Percentiles rank a stretch among this genome's conserved stretches.
Evolutionary conservation across 78 protist species (phyloP).

Genomic region (Guillardia theta): DNA sequence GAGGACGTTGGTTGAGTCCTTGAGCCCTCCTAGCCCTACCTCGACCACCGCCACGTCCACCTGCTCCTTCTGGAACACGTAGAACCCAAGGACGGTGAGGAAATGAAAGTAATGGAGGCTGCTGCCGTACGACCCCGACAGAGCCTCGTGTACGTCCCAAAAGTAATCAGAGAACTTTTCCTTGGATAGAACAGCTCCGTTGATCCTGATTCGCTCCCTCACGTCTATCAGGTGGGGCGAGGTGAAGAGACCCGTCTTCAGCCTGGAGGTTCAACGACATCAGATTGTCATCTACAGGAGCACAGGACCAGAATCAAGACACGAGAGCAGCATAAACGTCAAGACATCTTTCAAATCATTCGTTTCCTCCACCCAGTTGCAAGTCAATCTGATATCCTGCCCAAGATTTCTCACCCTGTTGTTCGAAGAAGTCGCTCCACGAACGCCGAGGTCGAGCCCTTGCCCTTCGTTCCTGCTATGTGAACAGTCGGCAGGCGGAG

Average conservation of each 20-base stretch:
- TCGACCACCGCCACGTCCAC: conserved; percentile 45
- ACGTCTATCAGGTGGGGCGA: conserved; percentile 55
- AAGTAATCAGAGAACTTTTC: conserved; percentile 4
- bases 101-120: conserved; percentile 25
- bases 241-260: conserved; percentile 10
- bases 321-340: neutral
- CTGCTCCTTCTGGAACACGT: conserved; percentile 5
- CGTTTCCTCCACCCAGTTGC: no score
- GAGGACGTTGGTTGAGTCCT: conserved; percentile 50
- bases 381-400: no score
- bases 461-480: conserved; percentile 62
- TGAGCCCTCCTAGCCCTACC: conserved; percentile 53
- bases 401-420: neutral
- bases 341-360: neutral
- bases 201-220: conserved; percentile 51
- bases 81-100: conserved; percentile 12
- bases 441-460: conserved; percentile 45
- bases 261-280: neutral
- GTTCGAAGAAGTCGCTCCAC: neutral
- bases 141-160: neutral
- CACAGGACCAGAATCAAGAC: no score
- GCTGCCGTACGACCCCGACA: neutral
- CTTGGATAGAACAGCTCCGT: conserved; percentile 4
- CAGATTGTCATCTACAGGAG: no score
- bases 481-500: neutral